Conservation (phyloP, 768 basidiomycete genomes). For the Lactarius deliciosus region DNA sequence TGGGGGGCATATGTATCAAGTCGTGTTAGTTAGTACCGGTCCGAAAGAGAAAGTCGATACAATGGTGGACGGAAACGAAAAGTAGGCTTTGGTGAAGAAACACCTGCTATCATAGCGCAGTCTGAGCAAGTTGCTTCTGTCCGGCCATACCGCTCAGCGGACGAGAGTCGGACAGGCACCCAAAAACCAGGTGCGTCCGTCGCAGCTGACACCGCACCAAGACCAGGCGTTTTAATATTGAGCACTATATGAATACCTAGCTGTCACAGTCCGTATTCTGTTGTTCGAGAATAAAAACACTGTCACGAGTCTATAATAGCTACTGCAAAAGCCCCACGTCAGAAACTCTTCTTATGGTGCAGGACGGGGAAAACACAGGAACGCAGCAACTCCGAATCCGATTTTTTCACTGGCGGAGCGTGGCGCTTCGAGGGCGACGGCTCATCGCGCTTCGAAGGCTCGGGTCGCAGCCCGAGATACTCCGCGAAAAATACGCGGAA, state of each 20-base stretch:
- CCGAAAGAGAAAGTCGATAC: neutral
- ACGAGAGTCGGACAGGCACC: neutral
- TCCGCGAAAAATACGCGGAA: conserved; percentile 86
- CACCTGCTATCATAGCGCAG: no score
- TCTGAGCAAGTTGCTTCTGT: no score
- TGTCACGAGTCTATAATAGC: conserved; percentile 1
- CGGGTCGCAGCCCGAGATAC: conserved; percentile 73
- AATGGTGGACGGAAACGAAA: no score
- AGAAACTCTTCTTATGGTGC: neutral
- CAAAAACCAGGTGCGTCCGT: neutral
- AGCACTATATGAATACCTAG: neutral
- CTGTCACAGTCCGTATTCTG: neutral
- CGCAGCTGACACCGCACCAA: neutral
- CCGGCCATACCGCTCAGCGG: neutral
- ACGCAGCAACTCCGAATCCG: conserved; percentile 23
- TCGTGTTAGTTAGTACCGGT: neutral
- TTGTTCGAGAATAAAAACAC: neutral
- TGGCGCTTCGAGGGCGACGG: conserved; percentile 7
- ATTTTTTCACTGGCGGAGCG: conserved; percentile 20
- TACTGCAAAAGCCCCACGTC: conserved; percentile 10
- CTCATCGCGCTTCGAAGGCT: conserved; percentile 26
- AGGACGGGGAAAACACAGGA: no score
- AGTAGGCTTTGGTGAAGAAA: no score
- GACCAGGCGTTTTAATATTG: neutral
- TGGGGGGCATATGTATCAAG: neutral